Base-by-base conservation (phyloP, 2,329 filamentous ascomycete genomes). In the Neocucurbitaria cava region DNA sequence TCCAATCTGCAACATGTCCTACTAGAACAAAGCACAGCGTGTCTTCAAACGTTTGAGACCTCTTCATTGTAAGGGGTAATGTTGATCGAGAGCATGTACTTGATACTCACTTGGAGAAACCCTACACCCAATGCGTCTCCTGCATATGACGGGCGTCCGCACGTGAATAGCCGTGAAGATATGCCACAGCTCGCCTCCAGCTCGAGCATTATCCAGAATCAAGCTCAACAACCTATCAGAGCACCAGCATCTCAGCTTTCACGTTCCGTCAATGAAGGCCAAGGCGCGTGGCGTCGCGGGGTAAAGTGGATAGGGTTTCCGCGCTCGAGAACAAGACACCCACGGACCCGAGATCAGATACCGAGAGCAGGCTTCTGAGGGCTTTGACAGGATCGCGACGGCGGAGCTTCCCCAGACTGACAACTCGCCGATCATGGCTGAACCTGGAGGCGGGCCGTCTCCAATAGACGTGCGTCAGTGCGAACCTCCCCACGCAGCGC, bases 291-390 rank as follows among this genome's bases (percentile, higher is more conserved):
- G 55, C 46, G 46, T 33, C 31, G 58, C 58, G 52, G 55, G 55
- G 55, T 58, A 49, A 17, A 41, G 28, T 36, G 47, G 42, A 48
- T 30, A 44, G 26, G 43, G 33, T 46, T 43, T 26, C 26, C 36
- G 18, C 33, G 36, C 26, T 46, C 43, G 11, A 38, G 28, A 31
- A 18, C 46, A 43, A 11, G 23, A 17, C 30, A 33, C 11, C 43
- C 35, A 21, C 28, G n/a, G 17, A 42, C 15, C 31, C 39, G 33
- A 40, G 5, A 13, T 11, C 44, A 56, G 48, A 52, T 56, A 59
- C 58, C 58, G 56, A 54, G 23, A n/a, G 20, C 45, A 40, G 38
- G 39, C 56, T 53, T 30, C 58, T 53, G 56, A 54, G 20, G 41
- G 46, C 47, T 38, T 46, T 31, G 13, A 5, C 43, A 44, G 44